These are phyloP conservation scores for Rauvolfia tetraphylla DNA, from an alignment of 257 asterid genomes.

Conservation along the genomic window DNA sequence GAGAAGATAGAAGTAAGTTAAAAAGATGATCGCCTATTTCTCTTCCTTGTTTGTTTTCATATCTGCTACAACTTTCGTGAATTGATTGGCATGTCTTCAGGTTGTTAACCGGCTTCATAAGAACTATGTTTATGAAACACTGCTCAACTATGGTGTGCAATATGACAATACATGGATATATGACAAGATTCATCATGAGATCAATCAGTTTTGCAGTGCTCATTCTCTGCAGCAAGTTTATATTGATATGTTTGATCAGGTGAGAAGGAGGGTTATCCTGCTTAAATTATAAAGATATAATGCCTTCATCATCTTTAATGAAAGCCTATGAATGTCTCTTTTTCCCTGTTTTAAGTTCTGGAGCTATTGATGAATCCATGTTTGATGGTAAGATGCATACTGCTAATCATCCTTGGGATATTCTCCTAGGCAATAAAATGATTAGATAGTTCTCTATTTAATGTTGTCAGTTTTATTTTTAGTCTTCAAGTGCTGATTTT, in stretches of 20 bases:
- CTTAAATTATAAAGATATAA: neutral
- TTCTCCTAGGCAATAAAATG: neutral
- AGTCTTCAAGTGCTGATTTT: neutral
- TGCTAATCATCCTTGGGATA: neutral
- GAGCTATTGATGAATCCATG: neutral
- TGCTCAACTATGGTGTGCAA: conserved; percentile 79
- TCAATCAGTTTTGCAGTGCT: conserved; percentile 93
- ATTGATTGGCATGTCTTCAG: conserved; percentile 37
- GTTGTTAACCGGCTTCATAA: conserved; percentile 90
- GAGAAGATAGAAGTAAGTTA: conserved; percentile 86
- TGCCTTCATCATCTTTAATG: neutral
- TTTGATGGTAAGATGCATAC: neutral
- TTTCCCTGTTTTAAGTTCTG: neutral
- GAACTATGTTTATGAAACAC: conserved; percentile 76
- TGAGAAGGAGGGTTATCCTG: conserved; percentile 15
- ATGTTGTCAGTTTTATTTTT: neutral
- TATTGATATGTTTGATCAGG: conserved; percentile 99
- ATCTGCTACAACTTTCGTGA: conserved; percentile 6
- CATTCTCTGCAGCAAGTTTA: conserved; percentile 98
- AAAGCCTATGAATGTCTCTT: no score
- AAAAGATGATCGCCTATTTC: neutral
- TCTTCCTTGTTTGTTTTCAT: neutral
- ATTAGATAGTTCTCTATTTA: neutral
- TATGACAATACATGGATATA: conserved; percentile 98
- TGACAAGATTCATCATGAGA: conserved; percentile 98